Evolutionary conservation across 2,329 filamentous ascomycete species (phyloP), one percentile per base, ranked within the genome.

Genomic region (Fulvia fulva): DNA sequence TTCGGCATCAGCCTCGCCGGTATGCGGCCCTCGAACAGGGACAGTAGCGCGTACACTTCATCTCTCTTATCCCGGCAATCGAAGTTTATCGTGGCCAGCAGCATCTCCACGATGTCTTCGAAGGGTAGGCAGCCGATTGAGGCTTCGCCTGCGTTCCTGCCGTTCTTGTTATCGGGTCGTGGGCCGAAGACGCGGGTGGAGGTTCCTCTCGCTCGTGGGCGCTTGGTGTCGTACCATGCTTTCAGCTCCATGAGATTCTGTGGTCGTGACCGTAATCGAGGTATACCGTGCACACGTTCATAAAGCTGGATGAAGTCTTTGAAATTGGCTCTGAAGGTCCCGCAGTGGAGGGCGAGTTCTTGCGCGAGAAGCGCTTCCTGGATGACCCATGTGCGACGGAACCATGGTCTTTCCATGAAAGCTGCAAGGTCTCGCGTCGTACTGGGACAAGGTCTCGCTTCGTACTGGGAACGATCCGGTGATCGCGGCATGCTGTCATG

Each of bases 11-110:
- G 34, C 22, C 34, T 44, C 11, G 19, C 22, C 1, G 51, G 51
- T 19, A 53, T 30, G 6, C 32, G 34, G 21, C 37, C 34, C 2
- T 34, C 21, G 51, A 45, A 45, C 1, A 45, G 22, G 4, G 51
- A 53, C 5, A 53, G 32, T n/a, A 53, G 22, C 21, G 51, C 51
- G 22, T 53, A 53, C 32, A 53, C n/a, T 22, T 45, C 28, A n/a
- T 45, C 51, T 14, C 34, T 34, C 32, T 21, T 44, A 34, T 44
- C 16, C 14, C 9, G 3, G 19, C 37, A 19, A n/a, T 41, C 37
- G 19, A 41, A 41, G 37, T n/a, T 19, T 19, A 19, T 41, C 7
- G 37, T 41, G 14, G 37, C 37, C n/a, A n/a, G 37, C n/a, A 41
- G 3, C n/a, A 41, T 41, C 37, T 46, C 49, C 14, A 51, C 28